Conservation (phyloP, 768 basidiomycete species). For the Panaeolus cyanescens region DNA sequence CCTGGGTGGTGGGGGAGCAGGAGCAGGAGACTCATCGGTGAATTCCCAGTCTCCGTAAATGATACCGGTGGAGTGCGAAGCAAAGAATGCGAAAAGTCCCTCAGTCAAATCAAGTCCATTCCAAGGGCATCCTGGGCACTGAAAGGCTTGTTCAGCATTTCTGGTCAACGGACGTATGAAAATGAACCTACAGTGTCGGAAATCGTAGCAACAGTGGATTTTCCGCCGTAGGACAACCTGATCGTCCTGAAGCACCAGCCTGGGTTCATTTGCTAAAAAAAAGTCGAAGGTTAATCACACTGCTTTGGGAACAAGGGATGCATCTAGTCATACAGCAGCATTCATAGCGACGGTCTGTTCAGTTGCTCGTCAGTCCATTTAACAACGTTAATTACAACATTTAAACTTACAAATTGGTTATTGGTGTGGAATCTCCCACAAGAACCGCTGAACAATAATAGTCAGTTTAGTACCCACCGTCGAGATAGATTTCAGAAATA, state of each 20-base stretch:
- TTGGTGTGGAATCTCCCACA: conserved; percentile 28
- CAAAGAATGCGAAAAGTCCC: conserved; percentile 59
- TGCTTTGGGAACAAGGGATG: conserved; percentile 4
- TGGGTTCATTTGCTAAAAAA: conserved; percentile 55
- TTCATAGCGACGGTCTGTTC: conserved; percentile 56
- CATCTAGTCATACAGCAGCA: conserved; percentile 28
- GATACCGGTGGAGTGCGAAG: conserved; percentile 40
- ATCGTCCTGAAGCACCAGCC: conserved; percentile 60
- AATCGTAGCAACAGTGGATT: conserved; percentile 57
- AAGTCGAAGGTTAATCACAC: conserved; percentile 3
- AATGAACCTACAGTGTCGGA: conserved; percentile 54
- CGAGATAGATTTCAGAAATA: conserved; percentile 3
- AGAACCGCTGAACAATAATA: conserved; percentile 24
- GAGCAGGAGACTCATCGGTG: conserved; percentile 16
- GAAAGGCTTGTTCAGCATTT: conserved; percentile 11
- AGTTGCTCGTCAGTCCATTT: background rate
- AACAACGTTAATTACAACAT: background rate
- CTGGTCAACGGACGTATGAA: conserved; percentile 3
- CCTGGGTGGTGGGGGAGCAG: conserved; percentile 16
- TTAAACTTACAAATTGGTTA: conserved; percentile 28
- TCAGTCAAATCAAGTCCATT: conserved; percentile 64
- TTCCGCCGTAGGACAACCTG: conserved; percentile 61
- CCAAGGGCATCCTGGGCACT: conserved; percentile 66
- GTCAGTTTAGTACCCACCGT: conserved; percentile 1
- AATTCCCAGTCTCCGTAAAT: conserved; percentile 54